Evolutionary conservation across 2,329 filamentous ascomycete species (phyloP).

Genomic region (Colletotrichum destructivum): DNA sequence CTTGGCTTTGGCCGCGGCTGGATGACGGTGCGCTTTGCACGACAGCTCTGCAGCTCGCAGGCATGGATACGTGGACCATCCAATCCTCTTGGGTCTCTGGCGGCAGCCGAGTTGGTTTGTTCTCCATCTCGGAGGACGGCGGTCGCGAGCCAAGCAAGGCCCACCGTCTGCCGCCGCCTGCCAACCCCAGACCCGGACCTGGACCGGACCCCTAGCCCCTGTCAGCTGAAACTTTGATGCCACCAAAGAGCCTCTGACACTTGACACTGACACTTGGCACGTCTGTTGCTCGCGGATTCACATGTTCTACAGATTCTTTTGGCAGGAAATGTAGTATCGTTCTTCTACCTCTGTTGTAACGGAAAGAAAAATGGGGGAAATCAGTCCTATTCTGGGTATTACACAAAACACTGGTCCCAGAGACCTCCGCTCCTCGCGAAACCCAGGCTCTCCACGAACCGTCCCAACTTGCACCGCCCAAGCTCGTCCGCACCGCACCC

Average conservation of each 20-base stretch:
- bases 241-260: conserved; percentile 14
- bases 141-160: too few relatives aligned
- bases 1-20: background rate
- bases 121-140: too few relatives aligned
- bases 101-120: background rate
- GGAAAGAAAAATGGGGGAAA: background rate
- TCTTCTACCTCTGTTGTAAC: background rate
- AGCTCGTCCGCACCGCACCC: conserved; percentile 79
- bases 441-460: conserved; percentile 81
- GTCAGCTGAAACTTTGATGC: conserved; percentile 38
- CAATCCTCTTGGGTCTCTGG: background rate
- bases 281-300: conserved; percentile 1
- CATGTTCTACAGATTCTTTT: background rate
- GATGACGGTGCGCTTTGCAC: background rate
- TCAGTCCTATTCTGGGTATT: conserved; percentile 30
- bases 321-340: background rate
- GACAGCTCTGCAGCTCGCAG: background rate
- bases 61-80: background rate
- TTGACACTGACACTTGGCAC: conserved; percentile 26
- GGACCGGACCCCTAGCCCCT: conserved; percentile 17
- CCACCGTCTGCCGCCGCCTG: background rate
- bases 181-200: background rate
- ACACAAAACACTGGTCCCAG: conserved; percentile 77
- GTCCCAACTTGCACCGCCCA: conserved; percentile 78
- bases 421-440: conserved; percentile 81